Evolutionary conservation across 805 yeast genomes (phyloP).

Genomic region (Saccharomycopsis oosterbeekiorum): DNA sequence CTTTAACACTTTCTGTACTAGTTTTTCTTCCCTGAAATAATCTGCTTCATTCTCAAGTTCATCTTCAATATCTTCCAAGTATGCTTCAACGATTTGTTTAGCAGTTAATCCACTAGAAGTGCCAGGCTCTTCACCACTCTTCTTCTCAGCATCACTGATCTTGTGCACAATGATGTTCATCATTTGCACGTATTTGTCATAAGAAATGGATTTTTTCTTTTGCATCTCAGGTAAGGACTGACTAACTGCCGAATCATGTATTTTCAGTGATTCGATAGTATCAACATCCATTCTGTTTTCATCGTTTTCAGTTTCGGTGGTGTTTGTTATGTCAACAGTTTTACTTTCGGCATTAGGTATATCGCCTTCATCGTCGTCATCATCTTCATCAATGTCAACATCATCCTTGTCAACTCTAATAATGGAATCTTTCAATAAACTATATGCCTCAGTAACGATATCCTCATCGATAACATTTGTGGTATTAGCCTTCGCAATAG

Average conservation of each 20-base stretch:
- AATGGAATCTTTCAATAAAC: constrained; percentile 78
- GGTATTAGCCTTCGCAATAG: constrained; percentile 95
- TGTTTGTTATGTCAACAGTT: too few species aligned
- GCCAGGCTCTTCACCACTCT: constrained; percentile 27
- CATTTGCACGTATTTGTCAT: constrained; percentile 78
- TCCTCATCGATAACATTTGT: constrained; percentile 75
- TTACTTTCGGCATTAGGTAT: constrained; percentile 11
- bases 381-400: constrained; percentile 71
- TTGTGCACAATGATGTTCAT: constrained; percentile 68
- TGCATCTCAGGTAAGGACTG: constrained; percentile 17
- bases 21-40: constrained; percentile 56
- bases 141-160: constrained; percentile 46
- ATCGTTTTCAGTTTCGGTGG: constrained; percentile 6
- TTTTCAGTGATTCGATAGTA: constrained; percentile 5
- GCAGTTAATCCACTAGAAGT: constrained; percentile 53
- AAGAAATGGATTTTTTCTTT: constrained; percentile 50
- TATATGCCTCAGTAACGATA: constrained; percentile 90
- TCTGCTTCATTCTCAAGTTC: constrained; percentile 61
- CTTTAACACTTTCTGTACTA: constrained; percentile 72
- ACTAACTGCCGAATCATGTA: neutral
- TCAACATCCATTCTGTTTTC: constrained; percentile 3
- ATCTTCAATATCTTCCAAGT: constrained; percentile 62
- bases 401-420: constrained; percentile 93
- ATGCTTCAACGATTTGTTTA: constrained; percentile 68
- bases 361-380: constrained; percentile 20